phyloP scores from a whole-genome alignment of 2,329 filamentous ascomycete genomes.

The Hypoxylon sp. region DNA sequence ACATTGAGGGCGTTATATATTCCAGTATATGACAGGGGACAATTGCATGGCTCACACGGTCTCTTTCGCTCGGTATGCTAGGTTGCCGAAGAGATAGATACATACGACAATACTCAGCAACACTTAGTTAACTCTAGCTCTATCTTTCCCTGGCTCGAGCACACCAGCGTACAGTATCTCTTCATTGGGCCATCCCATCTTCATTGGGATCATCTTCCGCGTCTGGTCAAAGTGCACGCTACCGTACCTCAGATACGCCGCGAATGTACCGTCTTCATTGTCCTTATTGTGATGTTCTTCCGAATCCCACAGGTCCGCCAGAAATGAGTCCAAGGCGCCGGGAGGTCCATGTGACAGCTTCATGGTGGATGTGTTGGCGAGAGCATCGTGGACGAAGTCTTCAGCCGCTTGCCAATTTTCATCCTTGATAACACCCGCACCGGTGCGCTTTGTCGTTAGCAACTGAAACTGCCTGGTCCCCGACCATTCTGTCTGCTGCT shows the following conservation, averaged over 20 bases:
- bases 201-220: constrained; percentile 44
- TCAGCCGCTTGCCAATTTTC: constrained; percentile 50
- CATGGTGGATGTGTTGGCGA: constrained; percentile 52
- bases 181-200: constrained; percentile 44
- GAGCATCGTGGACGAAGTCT: constrained; percentile 48
- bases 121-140: too few relatives aligned
- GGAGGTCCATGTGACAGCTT: constrained; percentile 53
- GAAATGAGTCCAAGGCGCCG: constrained; percentile 47
- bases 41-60: too few relatives aligned
- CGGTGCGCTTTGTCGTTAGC: constrained; percentile 46
- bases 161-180: constrained; percentile 45
- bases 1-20: too few relatives aligned
- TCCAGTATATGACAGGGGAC: too few relatives aligned
- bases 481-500: constrained; percentile 50
- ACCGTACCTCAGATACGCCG: constrained; percentile 49
- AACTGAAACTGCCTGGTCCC: constrained; percentile 52
- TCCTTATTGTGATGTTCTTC: constrained; percentile 51
- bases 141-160: constrained; percentile 43
- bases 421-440: constrained; percentile 44
- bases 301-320: constrained; percentile 53
- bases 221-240: constrained; percentile 49
- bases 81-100: too few relatives aligned
- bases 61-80: too few relatives aligned
- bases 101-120: too few relatives aligned
- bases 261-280: constrained; percentile 49